Conservation (phyloP, 805 yeast species). For the Candida ortonii region DNA sequence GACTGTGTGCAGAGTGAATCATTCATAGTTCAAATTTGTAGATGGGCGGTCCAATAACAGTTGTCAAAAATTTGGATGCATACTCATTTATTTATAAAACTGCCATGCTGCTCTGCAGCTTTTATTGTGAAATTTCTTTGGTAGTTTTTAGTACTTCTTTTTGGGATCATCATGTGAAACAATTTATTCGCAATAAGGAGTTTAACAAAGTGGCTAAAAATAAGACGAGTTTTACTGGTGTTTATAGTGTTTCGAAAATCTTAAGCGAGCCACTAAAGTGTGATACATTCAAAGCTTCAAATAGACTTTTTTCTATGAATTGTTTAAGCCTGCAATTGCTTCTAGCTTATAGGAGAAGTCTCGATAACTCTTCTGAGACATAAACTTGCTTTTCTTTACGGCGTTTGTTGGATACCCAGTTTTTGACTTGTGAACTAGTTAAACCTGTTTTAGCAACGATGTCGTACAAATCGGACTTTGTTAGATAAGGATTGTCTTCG, state of each 20-base stretch:
- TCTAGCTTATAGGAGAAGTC: constrained; percentile 5
- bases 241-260: neutral
- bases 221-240: neutral
- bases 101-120: no score
- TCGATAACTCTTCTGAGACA: constrained; percentile 11
- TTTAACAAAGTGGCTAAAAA: neutral
- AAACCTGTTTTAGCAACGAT: constrained; percentile 17
- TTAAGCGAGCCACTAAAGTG: neutral
- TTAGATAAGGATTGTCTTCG: constrained; percentile 20
- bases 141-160: no score
- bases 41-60: constrained; percentile 3
- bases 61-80: no score
- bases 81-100: no score
- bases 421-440: constrained; percentile 16
- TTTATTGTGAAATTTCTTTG: no score
- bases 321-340: neutral
- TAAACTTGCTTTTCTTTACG: constrained; percentile 10
- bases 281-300: neutral
- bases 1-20: neutral
- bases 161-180: constrained; percentile 3
- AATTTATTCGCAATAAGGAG: neutral
- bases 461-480: constrained; percentile 10
- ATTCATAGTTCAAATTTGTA: constrained; percentile 1
- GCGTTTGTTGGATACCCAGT: constrained; percentile 21
- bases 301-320: neutral